A percentile compares a stretch with the other conserved stretches of the same genome.
phyloP scores from a whole-genome alignment of 2,329 filamentous ascomycete genomes.

The Colletotrichum falcatum region DNA sequence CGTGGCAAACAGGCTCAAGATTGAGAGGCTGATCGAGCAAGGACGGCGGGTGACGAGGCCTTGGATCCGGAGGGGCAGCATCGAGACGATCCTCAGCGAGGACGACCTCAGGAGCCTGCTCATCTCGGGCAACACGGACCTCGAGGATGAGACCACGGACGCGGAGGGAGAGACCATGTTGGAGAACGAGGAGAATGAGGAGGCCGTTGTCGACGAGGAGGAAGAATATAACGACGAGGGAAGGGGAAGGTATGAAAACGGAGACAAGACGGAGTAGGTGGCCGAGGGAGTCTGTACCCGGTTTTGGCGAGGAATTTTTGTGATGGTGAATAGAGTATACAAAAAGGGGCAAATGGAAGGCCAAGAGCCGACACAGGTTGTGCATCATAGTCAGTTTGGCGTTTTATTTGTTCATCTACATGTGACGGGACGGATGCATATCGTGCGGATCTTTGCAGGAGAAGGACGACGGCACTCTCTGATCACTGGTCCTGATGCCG shows the following conservation, averaged over 20 bases:
- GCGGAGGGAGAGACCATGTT: conserved; percentile 46
- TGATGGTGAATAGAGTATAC: not conserved
- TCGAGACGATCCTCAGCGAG: conserved; percentile 71
- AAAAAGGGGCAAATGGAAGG: not conserved
- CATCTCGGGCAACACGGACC: conserved; percentile 42
- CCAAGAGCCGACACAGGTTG: not conserved
- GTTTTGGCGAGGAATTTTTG: too few species aligned
- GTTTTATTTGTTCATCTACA: not conserved
- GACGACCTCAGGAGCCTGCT: conserved; percentile 68
- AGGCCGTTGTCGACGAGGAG: conserved; percentile 40
- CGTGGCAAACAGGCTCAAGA: conserved; percentile 84
- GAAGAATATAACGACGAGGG: not conserved
- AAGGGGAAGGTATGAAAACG: not conserved
- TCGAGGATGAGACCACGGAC: conserved; percentile 43
- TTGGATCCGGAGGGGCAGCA: conserved; percentile 61
- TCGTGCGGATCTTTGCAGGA: not conserved
- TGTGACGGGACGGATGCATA: not conserved
- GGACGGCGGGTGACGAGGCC: conserved; percentile 67
- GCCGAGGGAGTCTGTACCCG: not conserved
- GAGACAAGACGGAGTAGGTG: conserved; percentile 9
- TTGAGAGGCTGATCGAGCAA: conserved; percentile 77
- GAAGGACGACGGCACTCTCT: too few species aligned
- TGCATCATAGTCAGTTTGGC: conserved; percentile 6
- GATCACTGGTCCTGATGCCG: too few species aligned
- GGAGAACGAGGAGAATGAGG: conserved; percentile 47